Evolutionary conservation across 805 yeast species (phyloP), one percentile per base, ranked within the genome.

Genomic region (Lipomyces yamanashiensis): DNA sequence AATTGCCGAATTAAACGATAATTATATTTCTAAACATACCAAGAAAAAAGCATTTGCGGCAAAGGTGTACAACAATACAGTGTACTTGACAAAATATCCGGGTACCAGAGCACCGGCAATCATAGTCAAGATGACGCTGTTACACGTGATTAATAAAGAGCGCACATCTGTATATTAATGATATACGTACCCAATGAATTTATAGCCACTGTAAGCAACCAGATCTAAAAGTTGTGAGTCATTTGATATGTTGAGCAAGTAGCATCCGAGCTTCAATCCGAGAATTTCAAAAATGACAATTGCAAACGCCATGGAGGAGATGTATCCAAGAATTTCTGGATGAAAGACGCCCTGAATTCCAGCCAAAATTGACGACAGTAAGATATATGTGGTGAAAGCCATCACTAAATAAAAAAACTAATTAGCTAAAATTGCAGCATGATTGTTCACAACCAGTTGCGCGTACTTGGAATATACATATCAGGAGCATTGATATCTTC

Each of bases 401-500:
- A 96, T 95, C 65, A 90, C 77, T 19, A 19, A 19, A 12, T 13
- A 19, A 7, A 1, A 12, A 8, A 13, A 10, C 13, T 28, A 43
- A 47, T 8, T 13, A 23, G 23, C 23, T 39, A 34, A n/a, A 13
- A 23, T 7, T 8, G 23, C 45, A 59, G 13, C 12, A n/a, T 13
- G 21, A n/a, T 7, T 8, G 17, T 12, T 28, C 5, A 28, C 28
- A 28, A 5, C 28, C 28, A 28, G 19, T 19, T 2, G 1, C 1
- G 33, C 68, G 8, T 47, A 63, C 67, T 58, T 12, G 99, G 99
- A 59, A 95, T 90, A 76, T 95, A 95, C 79, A 95, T 82, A 75
- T 95, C 99, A 1, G 99, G 99, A 0, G 98, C 96, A 73, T 96
- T 95, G 62, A 88, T 81, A 74, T 95, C 99, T 66, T 89, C 90